Evolutionary conservation across 2,329 filamentous ascomycete species (phyloP).

Genomic region (Periglandula ipomoeae): DNA sequence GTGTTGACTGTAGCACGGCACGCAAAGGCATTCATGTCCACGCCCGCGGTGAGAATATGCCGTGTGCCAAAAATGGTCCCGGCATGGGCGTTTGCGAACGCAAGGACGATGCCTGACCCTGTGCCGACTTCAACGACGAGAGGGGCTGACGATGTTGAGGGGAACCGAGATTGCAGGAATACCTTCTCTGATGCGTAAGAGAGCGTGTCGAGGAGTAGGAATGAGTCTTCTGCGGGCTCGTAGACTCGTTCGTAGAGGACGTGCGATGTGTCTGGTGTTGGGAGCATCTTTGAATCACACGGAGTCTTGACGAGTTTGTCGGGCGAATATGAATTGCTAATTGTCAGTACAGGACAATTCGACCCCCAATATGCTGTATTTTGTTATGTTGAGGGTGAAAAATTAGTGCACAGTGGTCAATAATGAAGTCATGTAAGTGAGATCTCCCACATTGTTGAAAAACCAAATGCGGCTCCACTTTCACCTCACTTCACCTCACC

Average conservation of each 20-base stretch:
- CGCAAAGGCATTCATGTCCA: conserved; percentile 81
- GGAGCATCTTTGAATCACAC: conserved; percentile 63
- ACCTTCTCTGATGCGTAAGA: conserved; percentile 58
- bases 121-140: conserved; percentile 80
- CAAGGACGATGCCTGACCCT: conserved; percentile 89
- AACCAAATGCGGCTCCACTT: background rate
- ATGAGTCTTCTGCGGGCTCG: conserved; percentile 94
- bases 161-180: conserved; percentile 61
- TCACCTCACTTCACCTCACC: background rate
- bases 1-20: conserved; percentile 69
- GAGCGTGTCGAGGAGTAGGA: conserved; percentile 84
- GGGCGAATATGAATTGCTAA: no score
- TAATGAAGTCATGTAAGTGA: no score
- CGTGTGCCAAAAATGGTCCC: conserved; percentile 60
- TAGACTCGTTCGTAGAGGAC: conserved; percentile 84
- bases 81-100: conserved; percentile 74
- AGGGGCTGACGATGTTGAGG: conserved; percentile 30
- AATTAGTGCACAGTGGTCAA: no score
- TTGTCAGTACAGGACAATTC: no score
- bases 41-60: conserved; percentile 61
- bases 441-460: background rate
- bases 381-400: no score
- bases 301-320: no score
- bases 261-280: conserved; percentile 88
- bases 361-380: no score